phyloP scores from a whole-genome alignment of 2,329 filamentous ascomycete genomes.

The Ophiocordyceps unilateralis region DNA sequence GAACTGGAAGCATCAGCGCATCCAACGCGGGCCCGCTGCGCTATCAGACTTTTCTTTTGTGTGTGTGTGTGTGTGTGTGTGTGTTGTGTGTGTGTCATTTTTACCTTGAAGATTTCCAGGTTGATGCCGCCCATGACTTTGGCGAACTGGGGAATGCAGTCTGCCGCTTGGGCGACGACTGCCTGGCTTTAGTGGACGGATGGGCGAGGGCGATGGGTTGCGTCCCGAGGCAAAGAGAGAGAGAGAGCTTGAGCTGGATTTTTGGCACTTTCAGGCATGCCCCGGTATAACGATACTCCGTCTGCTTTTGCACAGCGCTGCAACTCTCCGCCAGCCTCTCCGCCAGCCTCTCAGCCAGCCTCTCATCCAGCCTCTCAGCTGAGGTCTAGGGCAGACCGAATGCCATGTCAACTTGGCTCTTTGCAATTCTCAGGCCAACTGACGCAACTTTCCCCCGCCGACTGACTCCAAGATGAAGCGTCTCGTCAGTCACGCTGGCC shows the following conservation, averaged over 20 bases:
- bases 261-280: not conserved
- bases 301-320: too few relatives aligned
- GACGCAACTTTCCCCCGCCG: not conserved
- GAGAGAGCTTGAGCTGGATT: not conserved
- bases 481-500: not conserved
- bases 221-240: too few relatives aligned
- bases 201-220: not conserved
- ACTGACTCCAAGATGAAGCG: not conserved
- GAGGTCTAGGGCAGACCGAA: too few relatives aligned
- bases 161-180: too few relatives aligned
- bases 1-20: constrained; percentile 40
- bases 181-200: too few relatives aligned
- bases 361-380: not conserved
- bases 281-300: not conserved
- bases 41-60: too few relatives aligned
- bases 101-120: constrained; percentile 85
- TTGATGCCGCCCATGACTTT: constrained; percentile 66
- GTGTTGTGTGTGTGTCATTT: too few relatives aligned
- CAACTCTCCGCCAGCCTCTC: not conserved
- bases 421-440: not conserved
- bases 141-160: not conserved
- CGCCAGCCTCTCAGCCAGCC: not conserved
- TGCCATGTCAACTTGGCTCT: not conserved
- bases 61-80: not conserved
- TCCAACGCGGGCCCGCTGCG: too few relatives aligned